Conservation (phyloP, 1,284 basidiomycete genomes). For the Ustilago crameri region DNA sequence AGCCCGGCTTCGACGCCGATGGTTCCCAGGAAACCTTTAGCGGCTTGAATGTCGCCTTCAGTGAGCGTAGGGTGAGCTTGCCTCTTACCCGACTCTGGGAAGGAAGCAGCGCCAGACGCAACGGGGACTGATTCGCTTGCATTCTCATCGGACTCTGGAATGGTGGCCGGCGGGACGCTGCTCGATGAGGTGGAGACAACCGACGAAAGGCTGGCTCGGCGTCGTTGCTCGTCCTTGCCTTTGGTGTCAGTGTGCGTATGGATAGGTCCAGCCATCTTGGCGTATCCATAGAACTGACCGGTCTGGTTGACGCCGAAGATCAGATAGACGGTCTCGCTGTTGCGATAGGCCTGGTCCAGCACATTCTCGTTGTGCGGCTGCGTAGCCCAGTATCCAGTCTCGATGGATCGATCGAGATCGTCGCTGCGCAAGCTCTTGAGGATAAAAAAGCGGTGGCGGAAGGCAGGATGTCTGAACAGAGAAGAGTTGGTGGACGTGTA, state of each 20-base stretch:
- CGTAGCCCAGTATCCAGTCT: conserved; percentile 86
- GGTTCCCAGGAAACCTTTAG: conserved; percentile 15
- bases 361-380: conserved; percentile 87
- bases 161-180: conserved; percentile 11
- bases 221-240: conserved; percentile 31
- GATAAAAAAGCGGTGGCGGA: conserved; percentile 89
- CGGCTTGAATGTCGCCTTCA: conserved; percentile 34
- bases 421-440: conserved; percentile 81
- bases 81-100: conserved; percentile 1
- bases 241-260: conserved; percentile 24
- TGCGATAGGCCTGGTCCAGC: conserved; percentile 86
- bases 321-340: conserved; percentile 83
- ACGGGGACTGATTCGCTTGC: conserved; percentile 1
- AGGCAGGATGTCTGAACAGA: conserved; percentile 78
- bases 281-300: conserved; percentile 71
- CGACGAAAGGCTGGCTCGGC: conserved; percentile 30
- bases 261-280: conserved; percentile 65
- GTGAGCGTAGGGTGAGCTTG: conserved; percentile 21
- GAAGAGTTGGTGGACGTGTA: conserved; percentile 71
- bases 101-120: not conserved
- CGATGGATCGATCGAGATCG: conserved; percentile 86
- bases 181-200: conserved; percentile 20
- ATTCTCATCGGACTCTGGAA: conserved; percentile 28
- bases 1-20: conserved; percentile 16
- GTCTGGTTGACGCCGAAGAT: conserved; percentile 93